Evolutionary conservation across 2,329 filamentous ascomycete genomes (phyloP).

Genomic region (Chalara sp.): DNA sequence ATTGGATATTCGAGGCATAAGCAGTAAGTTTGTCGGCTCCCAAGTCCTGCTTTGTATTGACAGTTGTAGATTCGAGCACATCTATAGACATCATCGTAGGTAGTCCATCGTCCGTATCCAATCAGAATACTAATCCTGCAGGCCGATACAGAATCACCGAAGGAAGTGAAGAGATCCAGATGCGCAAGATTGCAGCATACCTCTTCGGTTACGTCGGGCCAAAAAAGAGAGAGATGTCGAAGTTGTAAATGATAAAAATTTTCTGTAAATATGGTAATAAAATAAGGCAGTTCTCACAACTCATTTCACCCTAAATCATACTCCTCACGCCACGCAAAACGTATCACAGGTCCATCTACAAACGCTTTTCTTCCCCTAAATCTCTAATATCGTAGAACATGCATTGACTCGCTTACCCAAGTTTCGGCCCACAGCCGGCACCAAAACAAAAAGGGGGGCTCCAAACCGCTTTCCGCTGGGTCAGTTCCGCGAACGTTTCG

Average conservation of each 20-base stretch:
- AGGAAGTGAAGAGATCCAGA: slow-evolving; percentile 59
- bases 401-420: too few relatives aligned
- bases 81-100: slow-evolving; percentile 53
- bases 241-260: slow-evolving; percentile 6
- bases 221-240: slow-evolving; percentile 27
- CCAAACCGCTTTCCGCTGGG: too few relatives aligned
- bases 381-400: too few relatives aligned
- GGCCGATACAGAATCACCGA: slow-evolving; percentile 55
- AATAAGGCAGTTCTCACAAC: too few relatives aligned
- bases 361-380: too few relatives aligned
- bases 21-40: slow-evolving; percentile 8
- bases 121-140: slow-evolving; percentile 1
- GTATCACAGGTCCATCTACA: too few relatives aligned
- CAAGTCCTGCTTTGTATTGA: not conserved
- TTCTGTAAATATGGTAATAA: too few relatives aligned
- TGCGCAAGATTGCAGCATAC: slow-evolving; percentile 54
- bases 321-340: too few relatives aligned
- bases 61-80: slow-evolving; percentile 50
- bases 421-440: too few relatives aligned
- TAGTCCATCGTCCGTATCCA: not conserved
- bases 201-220: slow-evolving; percentile 44
- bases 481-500: too few relatives aligned
- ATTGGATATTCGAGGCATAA: slow-evolving; percentile 22
- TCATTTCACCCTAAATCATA: too few relatives aligned
- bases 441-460: too few relatives aligned